Base-by-base conservation (phyloP, 2,329 filamentous ascomycete species). In the Stagonosporopsis vannaccii region DNA sequence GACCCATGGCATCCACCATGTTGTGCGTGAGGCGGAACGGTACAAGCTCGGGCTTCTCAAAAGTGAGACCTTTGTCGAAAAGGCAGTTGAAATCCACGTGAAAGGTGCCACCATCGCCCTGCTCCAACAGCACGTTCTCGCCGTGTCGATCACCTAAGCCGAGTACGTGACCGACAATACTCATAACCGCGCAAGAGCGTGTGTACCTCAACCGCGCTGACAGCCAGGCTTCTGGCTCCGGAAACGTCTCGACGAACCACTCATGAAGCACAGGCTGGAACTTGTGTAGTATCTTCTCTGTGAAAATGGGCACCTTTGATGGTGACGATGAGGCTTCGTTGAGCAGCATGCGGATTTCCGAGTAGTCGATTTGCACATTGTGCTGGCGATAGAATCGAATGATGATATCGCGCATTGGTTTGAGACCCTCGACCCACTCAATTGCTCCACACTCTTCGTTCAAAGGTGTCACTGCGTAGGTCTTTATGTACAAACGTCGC, bases 1-100 rank as follows among this genome's bases (percentile, higher is more conserved):
- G 88, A 5, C 95, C 95, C 87, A 99, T 98, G 11, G 95, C 96
- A 62, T 96, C 91, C 32, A 96, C 87, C 94, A 99, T 98, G 78
- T 99, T 99, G 82, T 97, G 94, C 4, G 95, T 99, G 37, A 99
- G 83, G 15, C 96, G 90, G 82, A 99, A 99, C 2, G 95, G 96
- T 1, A 99, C 95, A 26, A 90, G 83, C 77, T 99, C 95, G 0
- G 95, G 94, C 75, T 96, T 96, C 60, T 92, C 89, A 73, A 99
- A 98, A 0, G 93, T 97, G 36, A 94, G 85, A 1, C 95, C 95
- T 67, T 99, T 99, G 80, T 99, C 96, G 75, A 99, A 99, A 4
- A 99, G 87, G 76, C 96, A 99, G 79, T 99, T 99, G 83, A 99
- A 99, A 78, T 99, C 95, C 41, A 99, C 96, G 77, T 99, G 95